phyloP scores from a whole-genome alignment of 108 stramenopile genomes.

The Skeletonema potamos region DNA sequence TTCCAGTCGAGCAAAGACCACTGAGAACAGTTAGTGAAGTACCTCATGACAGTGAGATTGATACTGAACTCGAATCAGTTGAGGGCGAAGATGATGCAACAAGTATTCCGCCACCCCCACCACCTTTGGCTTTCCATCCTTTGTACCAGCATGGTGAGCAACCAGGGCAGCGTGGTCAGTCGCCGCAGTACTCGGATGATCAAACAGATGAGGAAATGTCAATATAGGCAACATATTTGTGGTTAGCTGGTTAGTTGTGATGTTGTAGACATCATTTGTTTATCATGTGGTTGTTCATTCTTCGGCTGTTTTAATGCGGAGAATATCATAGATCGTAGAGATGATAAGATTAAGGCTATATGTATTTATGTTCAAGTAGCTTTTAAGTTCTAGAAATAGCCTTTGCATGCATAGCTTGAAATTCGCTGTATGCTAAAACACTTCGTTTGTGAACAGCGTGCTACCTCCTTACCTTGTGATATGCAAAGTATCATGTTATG shows the following conservation, averaged over 20 bases:
- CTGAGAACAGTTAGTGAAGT: conserved; percentile 26
- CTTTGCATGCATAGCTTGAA: too few species aligned
- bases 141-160: too few species aligned
- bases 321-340: neutral
- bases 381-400: too few species aligned
- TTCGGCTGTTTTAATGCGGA: neutral
- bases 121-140: conserved; percentile 3
- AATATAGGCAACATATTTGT: conserved; percentile 12
- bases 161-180: too few species aligned
- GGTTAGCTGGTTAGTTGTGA: neutral
- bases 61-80: conserved; percentile 36
- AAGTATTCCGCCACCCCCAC: conserved; percentile 35
- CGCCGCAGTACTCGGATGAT: neutral
- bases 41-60: conserved; percentile 41
- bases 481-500: too few species aligned
- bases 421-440: too few species aligned
- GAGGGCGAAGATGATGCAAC: conserved; percentile 18
- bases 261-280: neutral
- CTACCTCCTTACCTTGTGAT: too few species aligned
- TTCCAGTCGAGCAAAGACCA: conserved; percentile 1
- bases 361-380: too few species aligned
- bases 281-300: neutral
- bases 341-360: neutral
- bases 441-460: too few species aligned
- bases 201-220: conserved; percentile 30